Percentiles rank a stretch among this genome's conserved stretches.
phyloP scores from a whole-genome alignment of 2,329 filamentous ascomycete genomes.

The Beauveria sp. region DNA sequence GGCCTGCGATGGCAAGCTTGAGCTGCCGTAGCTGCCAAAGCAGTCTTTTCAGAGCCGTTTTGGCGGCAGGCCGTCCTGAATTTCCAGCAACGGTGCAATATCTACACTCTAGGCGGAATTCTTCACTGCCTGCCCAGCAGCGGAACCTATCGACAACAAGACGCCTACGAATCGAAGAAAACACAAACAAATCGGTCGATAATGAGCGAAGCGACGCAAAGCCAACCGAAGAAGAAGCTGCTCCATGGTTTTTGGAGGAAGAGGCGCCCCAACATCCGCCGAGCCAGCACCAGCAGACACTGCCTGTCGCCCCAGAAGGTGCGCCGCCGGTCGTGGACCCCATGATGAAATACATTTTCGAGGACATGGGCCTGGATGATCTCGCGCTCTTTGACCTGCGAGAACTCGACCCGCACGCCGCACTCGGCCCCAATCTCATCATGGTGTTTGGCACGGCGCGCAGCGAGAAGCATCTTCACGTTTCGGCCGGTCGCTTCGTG shows the following conservation, averaged over 20 bases:
- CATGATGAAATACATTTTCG: slow-evolving; percentile 69
- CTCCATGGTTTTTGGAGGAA: slow-evolving; percentile 84
- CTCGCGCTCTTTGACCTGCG: slow-evolving; percentile 77
- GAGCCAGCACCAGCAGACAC: slow-evolving; percentile 36
- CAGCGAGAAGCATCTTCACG: slow-evolving; percentile 87
- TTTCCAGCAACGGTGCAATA: slow-evolving; percentile 15
- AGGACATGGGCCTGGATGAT: slow-evolving; percentile 80
- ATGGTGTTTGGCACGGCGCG: slow-evolving; percentile 91
- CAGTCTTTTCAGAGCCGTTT: slow-evolving; percentile 22
- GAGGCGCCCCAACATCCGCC: slow-evolving; percentile 48
- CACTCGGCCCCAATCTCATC: slow-evolving; percentile 77
- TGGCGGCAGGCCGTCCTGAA: background rate
- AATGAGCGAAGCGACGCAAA: slow-evolving; percentile 7
- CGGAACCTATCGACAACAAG: slow-evolving; percentile 18
- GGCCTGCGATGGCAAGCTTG: slow-evolving; percentile 22
- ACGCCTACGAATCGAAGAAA: background rate
- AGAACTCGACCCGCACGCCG: slow-evolving; percentile 74
- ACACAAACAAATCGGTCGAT: slow-evolving; percentile 14
- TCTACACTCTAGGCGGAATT: slow-evolving; percentile 2
- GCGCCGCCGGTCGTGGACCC: slow-evolving; percentile 64
- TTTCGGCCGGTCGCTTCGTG: slow-evolving; percentile 82
- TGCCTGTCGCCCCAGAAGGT: slow-evolving; percentile 53
- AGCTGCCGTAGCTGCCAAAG: slow-evolving; percentile 25
- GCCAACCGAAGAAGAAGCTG: slow-evolving; percentile 20
- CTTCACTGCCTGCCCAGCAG: slow-evolving; percentile 13